These are phyloP conservation scores for Solanum lycopersicoides DNA, from an alignment of 257 asterid genomes.

Conservation along the genomic window DNA sequence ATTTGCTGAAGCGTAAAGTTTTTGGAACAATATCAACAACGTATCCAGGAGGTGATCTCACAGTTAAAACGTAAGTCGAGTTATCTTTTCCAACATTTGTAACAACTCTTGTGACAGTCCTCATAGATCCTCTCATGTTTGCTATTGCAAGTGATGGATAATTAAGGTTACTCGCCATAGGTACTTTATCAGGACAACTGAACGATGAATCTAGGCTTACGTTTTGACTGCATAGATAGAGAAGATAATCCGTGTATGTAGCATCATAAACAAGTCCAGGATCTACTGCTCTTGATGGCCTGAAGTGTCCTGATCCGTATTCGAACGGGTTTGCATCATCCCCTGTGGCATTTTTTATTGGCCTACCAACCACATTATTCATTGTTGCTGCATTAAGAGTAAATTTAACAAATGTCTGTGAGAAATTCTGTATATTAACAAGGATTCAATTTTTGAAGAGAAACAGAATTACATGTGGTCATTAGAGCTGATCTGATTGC, in stretches of 20 bases:
- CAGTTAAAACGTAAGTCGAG: not conserved
- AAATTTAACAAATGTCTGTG: too few species aligned
- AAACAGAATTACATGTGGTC: too few species aligned
- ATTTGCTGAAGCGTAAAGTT: not conserved
- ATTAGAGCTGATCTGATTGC: too few species aligned
- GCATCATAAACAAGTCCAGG: not conserved
- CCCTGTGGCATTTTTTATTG: not conserved
- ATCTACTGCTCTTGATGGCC: not conserved
- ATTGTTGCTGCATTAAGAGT: too few species aligned
- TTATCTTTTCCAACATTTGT: not conserved
- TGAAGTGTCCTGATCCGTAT: not conserved
- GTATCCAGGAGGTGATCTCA: not conserved
- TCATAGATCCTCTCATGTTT: not conserved
- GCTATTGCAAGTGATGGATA: not conserved
- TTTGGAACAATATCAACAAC: not conserved
- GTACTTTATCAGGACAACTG: not conserved
- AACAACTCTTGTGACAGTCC: not conserved
- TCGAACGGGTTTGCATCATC: not conserved
- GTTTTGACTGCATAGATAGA: not conserved
- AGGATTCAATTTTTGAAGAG: too few species aligned
- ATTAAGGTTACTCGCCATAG: not conserved
- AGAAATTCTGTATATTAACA: too few species aligned
- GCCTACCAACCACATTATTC: not conserved
- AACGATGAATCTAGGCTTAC: not conserved
- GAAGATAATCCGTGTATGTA: not conserved